A percentile compares a stretch with the other conserved stretches of the same genome.
These are phyloP conservation scores for Septoria linicola DNA, from an alignment of 2,329 filamentous ascomycete species.

Conservation along the genomic window DNA sequence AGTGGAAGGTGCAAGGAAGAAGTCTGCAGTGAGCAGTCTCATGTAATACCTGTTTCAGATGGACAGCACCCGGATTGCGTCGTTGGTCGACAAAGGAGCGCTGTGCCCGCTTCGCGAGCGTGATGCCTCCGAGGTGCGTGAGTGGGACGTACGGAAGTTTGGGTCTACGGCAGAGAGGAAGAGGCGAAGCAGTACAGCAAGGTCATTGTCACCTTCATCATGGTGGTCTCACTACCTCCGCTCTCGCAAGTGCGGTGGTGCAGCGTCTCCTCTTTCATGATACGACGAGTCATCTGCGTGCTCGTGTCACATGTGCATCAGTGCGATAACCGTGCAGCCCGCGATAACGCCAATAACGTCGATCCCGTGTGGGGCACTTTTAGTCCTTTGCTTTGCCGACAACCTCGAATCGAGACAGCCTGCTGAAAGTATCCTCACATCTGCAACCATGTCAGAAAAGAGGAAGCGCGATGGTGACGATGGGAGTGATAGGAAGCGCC, in stretches of 20 bases:
- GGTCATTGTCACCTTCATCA: not conserved
- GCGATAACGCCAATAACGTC: not conserved
- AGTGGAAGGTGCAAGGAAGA: slow-evolving; percentile 10
- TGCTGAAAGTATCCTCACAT: too few relatives aligned
- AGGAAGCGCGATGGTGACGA: slow-evolving; percentile 24
- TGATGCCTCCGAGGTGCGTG: slow-evolving; percentile 1
- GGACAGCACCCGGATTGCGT: slow-evolving; percentile 15
- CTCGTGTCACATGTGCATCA: slow-evolving; percentile 7
- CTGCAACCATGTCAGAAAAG: slow-evolving; percentile 26
- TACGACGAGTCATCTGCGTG: slow-evolving; percentile 10
- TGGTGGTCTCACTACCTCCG: not conserved
- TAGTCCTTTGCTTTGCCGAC: not conserved
- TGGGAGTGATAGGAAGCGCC: slow-evolving; percentile 44
- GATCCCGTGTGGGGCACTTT: not conserved
- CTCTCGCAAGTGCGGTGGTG: not conserved
- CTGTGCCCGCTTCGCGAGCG: not conserved
- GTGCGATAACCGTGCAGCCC: not conserved
- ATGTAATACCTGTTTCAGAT: slow-evolving; percentile 21
- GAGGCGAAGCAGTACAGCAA: not conserved
- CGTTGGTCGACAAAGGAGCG: slow-evolving; percentile 22
- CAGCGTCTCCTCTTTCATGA: not conserved
- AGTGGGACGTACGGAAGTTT: not conserved
- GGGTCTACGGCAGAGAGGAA: not conserved
- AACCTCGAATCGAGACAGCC: not conserved
- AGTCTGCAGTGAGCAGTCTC: slow-evolving; percentile 9